Evolutionary conservation across 1,139 yeast genomes (phyloP).

Genomic region (Kurtzmaniella quercitrusa): DNA sequence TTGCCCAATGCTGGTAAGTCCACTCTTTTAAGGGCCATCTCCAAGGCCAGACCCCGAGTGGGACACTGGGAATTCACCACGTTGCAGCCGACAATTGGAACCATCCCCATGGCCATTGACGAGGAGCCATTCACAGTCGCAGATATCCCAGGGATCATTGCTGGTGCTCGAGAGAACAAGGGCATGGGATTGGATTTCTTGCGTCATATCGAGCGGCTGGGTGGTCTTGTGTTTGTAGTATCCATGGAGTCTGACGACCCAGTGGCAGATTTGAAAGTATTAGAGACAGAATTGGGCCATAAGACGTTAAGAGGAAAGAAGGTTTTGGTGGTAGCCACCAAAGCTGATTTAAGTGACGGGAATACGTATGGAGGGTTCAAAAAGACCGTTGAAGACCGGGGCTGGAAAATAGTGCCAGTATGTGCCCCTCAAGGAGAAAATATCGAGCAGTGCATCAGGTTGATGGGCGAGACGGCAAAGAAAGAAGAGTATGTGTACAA

Average conservation of each 20-base stretch:
- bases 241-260: slow-evolving; percentile 68
- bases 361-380: slow-evolving; percentile 41
- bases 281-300: slow-evolving; percentile 68
- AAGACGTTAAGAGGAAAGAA: slow-evolving; percentile 54
- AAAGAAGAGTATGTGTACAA: neutral
- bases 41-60: slow-evolving; percentile 83
- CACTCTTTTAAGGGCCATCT: slow-evolving; percentile 80
- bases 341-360: slow-evolving; percentile 70
- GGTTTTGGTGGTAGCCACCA: slow-evolving; percentile 79
- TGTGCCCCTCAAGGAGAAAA: slow-evolving; percentile 76
- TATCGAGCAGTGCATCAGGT: slow-evolving; percentile 59
- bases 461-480: slow-evolving; percentile 65
- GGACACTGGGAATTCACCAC: slow-evolving; percentile 99
- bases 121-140: slow-evolving; percentile 85
- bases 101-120: slow-evolving; percentile 65
- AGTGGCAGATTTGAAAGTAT: slow-evolving; percentile 51
- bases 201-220: slow-evolving; percentile 87
- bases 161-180: slow-evolving; percentile 77
- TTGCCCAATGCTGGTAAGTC: slow-evolving; percentile 97
- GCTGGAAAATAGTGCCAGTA: slow-evolving; percentile 78
- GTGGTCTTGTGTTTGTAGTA: slow-evolving; percentile 83
- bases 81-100: slow-evolving; percentile 86
- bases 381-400: slow-evolving; percentile 33
- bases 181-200: slow-evolving; percentile 95
- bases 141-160: slow-evolving; percentile 92